Conservation (phyloP, 2,329 filamentous ascomycete species). For the Simplicillium sp. region DNA sequence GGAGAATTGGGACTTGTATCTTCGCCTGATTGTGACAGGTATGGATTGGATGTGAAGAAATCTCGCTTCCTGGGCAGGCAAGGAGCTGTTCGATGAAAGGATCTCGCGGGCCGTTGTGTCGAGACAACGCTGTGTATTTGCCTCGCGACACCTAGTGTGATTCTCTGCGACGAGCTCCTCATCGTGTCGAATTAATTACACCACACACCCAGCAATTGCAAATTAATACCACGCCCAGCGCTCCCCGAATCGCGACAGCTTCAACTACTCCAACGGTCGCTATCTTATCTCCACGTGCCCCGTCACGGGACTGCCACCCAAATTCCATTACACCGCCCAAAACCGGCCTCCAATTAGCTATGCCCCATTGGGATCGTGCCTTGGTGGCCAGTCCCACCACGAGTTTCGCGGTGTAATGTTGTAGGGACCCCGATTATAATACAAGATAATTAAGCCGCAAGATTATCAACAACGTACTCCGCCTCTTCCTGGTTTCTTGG, state of each 20-base stretch:
- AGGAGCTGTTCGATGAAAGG: conserved; percentile 36
- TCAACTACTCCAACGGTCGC: background rate
- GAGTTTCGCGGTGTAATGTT: no score
- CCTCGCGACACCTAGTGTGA: conserved; percentile 19
- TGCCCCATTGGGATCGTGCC: conserved; percentile 13
- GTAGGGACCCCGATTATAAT: no score
- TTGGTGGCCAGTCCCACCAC: no score
- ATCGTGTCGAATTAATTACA: conserved; percentile 14
- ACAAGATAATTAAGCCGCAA: conserved; percentile 1
- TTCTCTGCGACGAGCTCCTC: conserved; percentile 21
- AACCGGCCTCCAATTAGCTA: conserved; percentile 9
- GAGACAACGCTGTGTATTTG: conserved; percentile 18
- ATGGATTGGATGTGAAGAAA: conserved; percentile 59
- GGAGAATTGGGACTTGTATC: conserved; percentile 11
- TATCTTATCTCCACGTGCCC: conserved; percentile 10
- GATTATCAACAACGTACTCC: background rate
- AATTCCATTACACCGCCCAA: background rate
- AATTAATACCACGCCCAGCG: background rate
- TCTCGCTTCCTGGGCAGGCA: conserved; percentile 43
- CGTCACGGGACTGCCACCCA: conserved; percentile 6
- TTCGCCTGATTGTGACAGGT: conserved; percentile 32
- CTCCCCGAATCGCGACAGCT: background rate
- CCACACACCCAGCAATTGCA: background rate
- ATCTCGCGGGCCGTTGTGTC: conserved; percentile 14
- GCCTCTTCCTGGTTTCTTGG: conserved; percentile 4